Conservation (phyloP, 768 basidiomycete genomes). For the Gymnopilus junonius region DNA sequence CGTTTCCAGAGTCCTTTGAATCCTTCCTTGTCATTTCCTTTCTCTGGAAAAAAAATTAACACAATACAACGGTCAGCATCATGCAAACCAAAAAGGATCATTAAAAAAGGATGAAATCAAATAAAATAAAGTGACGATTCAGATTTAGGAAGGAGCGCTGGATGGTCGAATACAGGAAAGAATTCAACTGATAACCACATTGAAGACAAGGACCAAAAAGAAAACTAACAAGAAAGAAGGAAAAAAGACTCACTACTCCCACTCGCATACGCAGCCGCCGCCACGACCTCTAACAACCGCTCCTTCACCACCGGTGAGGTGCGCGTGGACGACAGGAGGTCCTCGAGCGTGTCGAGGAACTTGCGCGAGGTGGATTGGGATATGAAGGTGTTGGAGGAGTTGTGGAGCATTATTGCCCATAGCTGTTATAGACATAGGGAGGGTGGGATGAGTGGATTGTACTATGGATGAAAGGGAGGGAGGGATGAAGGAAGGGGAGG, state of each 20-base stretch:
- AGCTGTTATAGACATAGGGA: conserved; percentile 49
- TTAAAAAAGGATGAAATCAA: not conserved
- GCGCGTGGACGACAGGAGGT: conserved; percentile 61
- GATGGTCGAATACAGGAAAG: too few relatives aligned
- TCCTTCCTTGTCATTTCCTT: conserved; percentile 40
- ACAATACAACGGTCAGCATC: not conserved
- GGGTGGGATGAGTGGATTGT: not conserved
- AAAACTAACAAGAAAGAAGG: not conserved
- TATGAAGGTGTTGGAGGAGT: conserved; percentile 75
- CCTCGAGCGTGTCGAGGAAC: conserved; percentile 80
- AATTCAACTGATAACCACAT: too few relatives aligned
- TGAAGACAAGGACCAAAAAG: too few relatives aligned
- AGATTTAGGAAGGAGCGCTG: not conserved
- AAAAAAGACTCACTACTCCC: conserved; percentile 43
- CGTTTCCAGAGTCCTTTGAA: conserved; percentile 81
- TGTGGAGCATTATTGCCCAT: conserved; percentile 91
- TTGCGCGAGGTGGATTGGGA: conserved; percentile 73
- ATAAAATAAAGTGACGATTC: not conserved
- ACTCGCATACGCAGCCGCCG: conserved; percentile 77
- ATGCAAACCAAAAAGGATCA: not conserved
- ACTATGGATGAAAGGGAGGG: too few relatives aligned
- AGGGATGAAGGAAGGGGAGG: conserved; percentile 4
- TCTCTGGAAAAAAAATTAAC: conserved; percentile 20
- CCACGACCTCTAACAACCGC: conserved; percentile 79
- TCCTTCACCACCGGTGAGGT: conserved; percentile 84